A percentile compares a stretch with the other conserved stretches of the same genome.
Conservation (phyloP, 176 grass and related monocot species). For the Puya raimondii region DNA sequence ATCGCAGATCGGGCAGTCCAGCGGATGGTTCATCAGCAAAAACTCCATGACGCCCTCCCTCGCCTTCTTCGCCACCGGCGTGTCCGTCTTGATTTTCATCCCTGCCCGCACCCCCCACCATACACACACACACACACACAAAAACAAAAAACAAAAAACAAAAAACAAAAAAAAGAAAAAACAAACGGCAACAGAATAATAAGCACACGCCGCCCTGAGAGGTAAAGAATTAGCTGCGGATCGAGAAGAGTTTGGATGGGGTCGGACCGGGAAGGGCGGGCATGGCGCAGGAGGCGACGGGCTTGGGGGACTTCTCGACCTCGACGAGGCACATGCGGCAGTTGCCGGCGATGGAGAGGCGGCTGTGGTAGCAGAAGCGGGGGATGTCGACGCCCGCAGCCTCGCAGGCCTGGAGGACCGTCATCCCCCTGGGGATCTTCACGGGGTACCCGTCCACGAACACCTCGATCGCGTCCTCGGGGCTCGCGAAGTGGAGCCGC, state of each 20-base stretch:
- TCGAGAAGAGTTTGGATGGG: not conserved
- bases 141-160: too few species aligned
- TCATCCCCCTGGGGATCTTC: constrained; percentile 91
- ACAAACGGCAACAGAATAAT: not conserved
- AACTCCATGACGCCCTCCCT: constrained; percentile 99
- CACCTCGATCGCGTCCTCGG: constrained; percentile 85
- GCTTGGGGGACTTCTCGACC: constrained; percentile 99
- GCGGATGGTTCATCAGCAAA: constrained; percentile 87
- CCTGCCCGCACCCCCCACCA: constrained; percentile 59
- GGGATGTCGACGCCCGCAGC: constrained; percentile 93
- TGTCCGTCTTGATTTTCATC: constrained; percentile 98
- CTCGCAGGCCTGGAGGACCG: constrained; percentile 96
- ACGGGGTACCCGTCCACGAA: constrained; percentile 92
- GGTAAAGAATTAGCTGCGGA: not conserved
- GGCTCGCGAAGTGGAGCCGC: constrained; percentile 53
- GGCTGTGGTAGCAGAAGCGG: constrained; percentile 92
- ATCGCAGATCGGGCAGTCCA: constrained; percentile 97
- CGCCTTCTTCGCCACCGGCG: constrained; percentile 89
- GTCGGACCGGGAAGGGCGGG: constrained; percentile 70
- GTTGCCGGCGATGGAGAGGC: constrained; percentile 83
- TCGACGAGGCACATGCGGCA: constrained; percentile 99
- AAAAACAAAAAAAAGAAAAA: not conserved
- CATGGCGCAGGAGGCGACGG: constrained; percentile 98
- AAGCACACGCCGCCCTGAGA: not conserved
- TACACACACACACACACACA: too few species aligned